A percentile compares a stretch with the other conserved stretches of the same genome.
Evolutionary conservation across 1,139 yeast species (phyloP).

Genomic region (Hemisphaericaspora xylanilytica): DNA sequence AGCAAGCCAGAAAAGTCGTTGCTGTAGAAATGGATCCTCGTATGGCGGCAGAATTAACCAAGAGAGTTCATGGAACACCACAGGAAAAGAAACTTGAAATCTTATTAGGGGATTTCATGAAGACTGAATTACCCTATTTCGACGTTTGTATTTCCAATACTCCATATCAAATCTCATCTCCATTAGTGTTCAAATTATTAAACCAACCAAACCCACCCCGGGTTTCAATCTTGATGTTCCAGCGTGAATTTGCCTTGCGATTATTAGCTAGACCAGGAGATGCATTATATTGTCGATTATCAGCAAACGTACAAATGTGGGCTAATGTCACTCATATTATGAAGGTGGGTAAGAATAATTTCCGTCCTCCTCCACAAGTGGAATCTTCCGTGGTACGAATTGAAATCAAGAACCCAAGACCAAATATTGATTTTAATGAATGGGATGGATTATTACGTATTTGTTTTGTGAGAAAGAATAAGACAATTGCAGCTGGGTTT

Average conservation of each 20-base stretch:
- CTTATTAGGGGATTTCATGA: constrained; percentile 92
- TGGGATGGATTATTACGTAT: constrained; percentile 96
- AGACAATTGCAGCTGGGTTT: constrained; percentile 91
- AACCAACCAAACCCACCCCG: constrained; percentile 94
- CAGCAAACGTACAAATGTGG: constrained; percentile 99
- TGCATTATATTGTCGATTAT: constrained; percentile 81
- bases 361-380: constrained; percentile 98
- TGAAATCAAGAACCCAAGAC: constrained; percentile 89
- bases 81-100: constrained; percentile 88
- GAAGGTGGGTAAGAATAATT: constrained; percentile 97
- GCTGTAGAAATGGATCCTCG: constrained; percentile 99
- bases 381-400: constrained; percentile 94
- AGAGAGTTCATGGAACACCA: constrained; percentile 96
- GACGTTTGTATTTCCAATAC: constrained; percentile 96
- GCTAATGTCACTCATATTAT: constrained; percentile 95
- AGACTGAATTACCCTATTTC: constrained; percentile 90
- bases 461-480: constrained; percentile 88
- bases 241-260: constrained; percentile 92
- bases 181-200: constrained; percentile 86
- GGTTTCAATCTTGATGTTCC: constrained; percentile 95
- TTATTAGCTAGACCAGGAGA: constrained; percentile 96
- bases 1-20: constrained; percentile 85
- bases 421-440: constrained; percentile 86
- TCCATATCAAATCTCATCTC: constrained; percentile 96
- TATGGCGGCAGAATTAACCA: constrained; percentile 98